Conservation (phyloP, 106 monocot species). For the Acorus calamus region DNA sequence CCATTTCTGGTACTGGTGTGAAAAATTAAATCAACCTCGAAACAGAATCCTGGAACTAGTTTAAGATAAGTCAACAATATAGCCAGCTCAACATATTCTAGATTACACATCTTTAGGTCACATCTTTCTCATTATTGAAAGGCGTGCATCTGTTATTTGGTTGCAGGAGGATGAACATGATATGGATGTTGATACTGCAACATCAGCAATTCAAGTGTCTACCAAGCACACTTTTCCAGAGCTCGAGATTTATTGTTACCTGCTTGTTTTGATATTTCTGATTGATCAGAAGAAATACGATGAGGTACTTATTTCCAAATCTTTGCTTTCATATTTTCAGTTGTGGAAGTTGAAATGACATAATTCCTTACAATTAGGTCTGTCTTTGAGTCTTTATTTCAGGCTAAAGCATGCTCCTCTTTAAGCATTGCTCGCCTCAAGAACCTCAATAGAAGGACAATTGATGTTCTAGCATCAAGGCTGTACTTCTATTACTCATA, state of each 20-base stretch:
- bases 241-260: conserved; percentile 91
- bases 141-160: too few species aligned
- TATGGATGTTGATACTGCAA: conserved; percentile 77
- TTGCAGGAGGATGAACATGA: conserved; percentile 55
- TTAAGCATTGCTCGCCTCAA: conserved; percentile 79
- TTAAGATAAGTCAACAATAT: too few species aligned
- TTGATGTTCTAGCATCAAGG: conserved; percentile 82
- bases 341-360: too few species aligned
- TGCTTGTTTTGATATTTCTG: conserved; percentile 87
- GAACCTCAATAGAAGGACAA: conserved; percentile 86
- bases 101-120: too few species aligned
- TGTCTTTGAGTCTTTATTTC: neutral
- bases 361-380: neutral
- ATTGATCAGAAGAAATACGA: conserved; percentile 86
- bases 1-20: too few species aligned
- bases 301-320: conserved; percentile 36
- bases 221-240: conserved; percentile 69
- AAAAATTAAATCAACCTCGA: too few species aligned
- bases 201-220: conserved; percentile 37
- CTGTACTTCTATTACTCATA: conserved; percentile 91
- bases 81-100: too few species aligned
- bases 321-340: neutral
- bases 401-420: conserved; percentile 95
- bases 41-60: too few species aligned
- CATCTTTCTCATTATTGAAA: too few species aligned